Evolutionary conservation across 1,139 yeast genomes (phyloP), one percentile per base, ranked within the genome.

Genomic region (Zygoascus sp.): DNA sequence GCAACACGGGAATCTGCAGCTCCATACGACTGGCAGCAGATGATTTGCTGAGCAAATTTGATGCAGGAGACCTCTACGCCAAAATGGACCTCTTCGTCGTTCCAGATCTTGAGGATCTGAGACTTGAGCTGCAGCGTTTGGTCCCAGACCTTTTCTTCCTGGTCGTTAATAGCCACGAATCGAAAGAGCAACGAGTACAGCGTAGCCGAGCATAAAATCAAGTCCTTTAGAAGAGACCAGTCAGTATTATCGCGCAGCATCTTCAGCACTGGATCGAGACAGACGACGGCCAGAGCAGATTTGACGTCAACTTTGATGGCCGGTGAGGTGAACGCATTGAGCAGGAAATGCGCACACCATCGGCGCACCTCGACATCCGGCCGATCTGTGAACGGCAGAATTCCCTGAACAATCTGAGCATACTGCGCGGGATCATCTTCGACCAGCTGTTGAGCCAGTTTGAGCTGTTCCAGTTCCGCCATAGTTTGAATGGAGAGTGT

Each of bases 11-110:
- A 54, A 50, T 69, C 72, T 19, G 61, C 53, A 5, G 64, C 53
- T 2, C 79, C 70, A 30, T 78, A 75, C 20, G 85, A 74, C 58
- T 90, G 96, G 23, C 80, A 78, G 48, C 80, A 79, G 34, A 90
- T 79, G 2, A 88, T 77, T 44, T 79, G 77, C 47, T 85, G 79
- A 7, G 88, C 77, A 53, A 90, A 81, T 64, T 84, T 87, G 46
- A 84, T 69, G 23, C 86, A 70, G 39, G 90, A 83, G 22, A 86
- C 67, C 61, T 79, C 81, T 40, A 81, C 70, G 7, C 72, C 71
- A 23, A 59, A 56, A 30, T 58, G 58, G 3, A 48, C 32, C 5
- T 42, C 25, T 28, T 47, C 49, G 3, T 52, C 48, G 30, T 60
- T 58, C 73, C 74, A 70, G 7, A 61, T 48, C 2, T 52, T 47